phyloP scores from a whole-genome alignment of 106 monocot genomes.

The Narthecium ossifragum region DNA sequence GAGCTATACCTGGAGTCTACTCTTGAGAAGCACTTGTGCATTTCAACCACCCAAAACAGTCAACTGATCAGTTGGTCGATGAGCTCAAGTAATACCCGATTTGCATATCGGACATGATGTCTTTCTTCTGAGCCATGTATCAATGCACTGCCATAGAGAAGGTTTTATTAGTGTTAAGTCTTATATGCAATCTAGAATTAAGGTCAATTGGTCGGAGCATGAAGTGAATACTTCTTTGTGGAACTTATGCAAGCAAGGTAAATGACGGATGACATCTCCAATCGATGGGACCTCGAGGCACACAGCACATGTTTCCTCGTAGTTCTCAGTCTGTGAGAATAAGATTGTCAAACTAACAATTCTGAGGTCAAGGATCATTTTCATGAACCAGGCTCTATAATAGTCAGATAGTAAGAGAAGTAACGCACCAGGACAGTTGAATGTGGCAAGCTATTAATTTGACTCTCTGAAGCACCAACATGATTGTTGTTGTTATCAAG shows the following conservation, averaged over 20 bases:
- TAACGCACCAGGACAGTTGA: constrained; percentile 67
- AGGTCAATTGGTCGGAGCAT: not conserved
- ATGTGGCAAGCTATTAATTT: constrained; percentile 74
- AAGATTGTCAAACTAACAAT: not conserved
- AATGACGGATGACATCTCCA: not conserved
- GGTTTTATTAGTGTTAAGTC: not conserved
- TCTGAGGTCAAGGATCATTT: no score
- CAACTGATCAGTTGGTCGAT: no score
- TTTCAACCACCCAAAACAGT: no score
- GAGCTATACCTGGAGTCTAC: no score
- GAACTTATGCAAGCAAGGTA: constrained; percentile 7
- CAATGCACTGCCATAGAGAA: constrained; percentile 67
- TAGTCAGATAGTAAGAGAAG: not conserved
- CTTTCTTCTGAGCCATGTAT: constrained; percentile 76
- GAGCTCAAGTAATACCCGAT: constrained; percentile 46
- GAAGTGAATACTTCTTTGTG: constrained; percentile 3
- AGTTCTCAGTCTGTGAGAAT: constrained; percentile 16
- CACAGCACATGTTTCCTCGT: constrained; percentile 4
- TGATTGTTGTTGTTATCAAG: constrained; percentile 56
- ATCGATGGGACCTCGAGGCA: constrained; percentile 3
- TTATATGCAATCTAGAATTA: not conserved
- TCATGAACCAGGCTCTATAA: no score
- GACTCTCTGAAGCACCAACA: constrained; percentile 48
- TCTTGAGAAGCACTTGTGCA: no score
- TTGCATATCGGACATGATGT: constrained; percentile 90